Evolutionary conservation across 2,329 filamentous ascomycete species (phyloP).

Genomic region (Pseudogymnoascus sp.): DNA sequence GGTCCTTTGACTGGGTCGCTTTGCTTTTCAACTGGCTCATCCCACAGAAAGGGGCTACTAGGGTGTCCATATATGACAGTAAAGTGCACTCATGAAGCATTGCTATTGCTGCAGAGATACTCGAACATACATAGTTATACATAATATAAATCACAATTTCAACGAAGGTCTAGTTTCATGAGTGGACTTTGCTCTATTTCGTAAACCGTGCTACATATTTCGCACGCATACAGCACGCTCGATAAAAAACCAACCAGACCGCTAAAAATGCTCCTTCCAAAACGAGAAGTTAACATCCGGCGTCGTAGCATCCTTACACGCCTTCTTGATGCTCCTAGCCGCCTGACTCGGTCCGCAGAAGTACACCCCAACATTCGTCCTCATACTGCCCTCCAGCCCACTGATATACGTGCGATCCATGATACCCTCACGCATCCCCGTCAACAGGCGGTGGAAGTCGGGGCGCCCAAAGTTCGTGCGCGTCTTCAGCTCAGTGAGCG

Average conservation of each 20-base stretch:
- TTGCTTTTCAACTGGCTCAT: neutral
- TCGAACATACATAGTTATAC: neutral
- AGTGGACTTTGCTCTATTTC: neutral
- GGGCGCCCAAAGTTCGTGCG: conserved; percentile 93
- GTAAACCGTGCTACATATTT: neutral
- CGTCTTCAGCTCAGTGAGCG: conserved; percentile 80
- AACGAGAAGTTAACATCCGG: conserved; percentile 88
- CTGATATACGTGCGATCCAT: conserved; percentile 75
- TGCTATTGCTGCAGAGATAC: neutral
- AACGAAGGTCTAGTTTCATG: neutral
- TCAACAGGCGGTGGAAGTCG: conserved; percentile 74
- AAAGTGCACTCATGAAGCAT: neutral
- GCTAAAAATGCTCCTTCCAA: conserved; percentile 90
- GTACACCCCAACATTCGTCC: conserved; percentile 90
- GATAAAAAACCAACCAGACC: neutral
- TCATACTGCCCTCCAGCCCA: conserved; percentile 66
- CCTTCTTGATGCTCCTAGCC: conserved; percentile 77
- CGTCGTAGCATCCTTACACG: conserved; percentile 63
- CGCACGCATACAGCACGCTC: neutral
- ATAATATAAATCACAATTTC: neutral
- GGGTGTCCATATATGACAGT: neutral
- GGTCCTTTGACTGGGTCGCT: neutral
- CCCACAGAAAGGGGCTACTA: neutral
- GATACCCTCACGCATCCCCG: conserved; percentile 81
- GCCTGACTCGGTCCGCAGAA: conserved; percentile 57